Evolutionary conservation across 768 basidiomycete genomes (phyloP), one percentile per base, ranked within the genome.

Genomic region (Pisolithus albus): DNA sequence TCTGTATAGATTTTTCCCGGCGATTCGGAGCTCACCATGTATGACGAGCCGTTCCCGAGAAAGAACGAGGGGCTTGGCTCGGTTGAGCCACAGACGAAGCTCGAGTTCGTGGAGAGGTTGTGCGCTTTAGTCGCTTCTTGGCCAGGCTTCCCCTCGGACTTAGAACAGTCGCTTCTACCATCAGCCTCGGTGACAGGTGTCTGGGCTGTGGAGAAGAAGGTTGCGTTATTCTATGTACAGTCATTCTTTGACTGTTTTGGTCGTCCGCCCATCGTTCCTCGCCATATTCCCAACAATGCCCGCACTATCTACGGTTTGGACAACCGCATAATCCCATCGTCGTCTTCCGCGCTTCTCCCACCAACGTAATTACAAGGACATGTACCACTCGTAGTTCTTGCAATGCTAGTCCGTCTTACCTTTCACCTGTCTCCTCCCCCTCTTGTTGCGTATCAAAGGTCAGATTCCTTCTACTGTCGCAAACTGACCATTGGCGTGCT

Each of bases 191-290:
- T 15, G 2, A 5, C 7, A 7, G 4, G 19, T 37, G 34, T 47
- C 9, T 52, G 47, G 47, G 47, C 30, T 7, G 39, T 52, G 21
- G 40, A 26, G 21, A 1, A 28, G 15, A 23, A 16, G 21, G 18
- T 28, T 0, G 21, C 42, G 1, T 5, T 9, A 1, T 53, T 53
- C 32, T 53, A 53, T 5, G 3, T 40, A 3, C 49, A 53, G 13
- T 43, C 40, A 30, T 53, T 50, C 18, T 53, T 53, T 9, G 34
- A 53, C 37, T 15, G 38, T 23, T 53, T 53, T 6, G 18, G 52
- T 19, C 24, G 32, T 19, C 46, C 28, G 1, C 52, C 52, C 28
- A 24, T 52, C 15, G 18, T 52, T 11, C 52, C 26, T 3, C 39
- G 41, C 15, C 41, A 18, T 5, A 41, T 52, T 36, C 47, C 40